Conservation (phyloP, 768 basidiomycete genomes). For the Xerocomellus amylosporus region DNA sequence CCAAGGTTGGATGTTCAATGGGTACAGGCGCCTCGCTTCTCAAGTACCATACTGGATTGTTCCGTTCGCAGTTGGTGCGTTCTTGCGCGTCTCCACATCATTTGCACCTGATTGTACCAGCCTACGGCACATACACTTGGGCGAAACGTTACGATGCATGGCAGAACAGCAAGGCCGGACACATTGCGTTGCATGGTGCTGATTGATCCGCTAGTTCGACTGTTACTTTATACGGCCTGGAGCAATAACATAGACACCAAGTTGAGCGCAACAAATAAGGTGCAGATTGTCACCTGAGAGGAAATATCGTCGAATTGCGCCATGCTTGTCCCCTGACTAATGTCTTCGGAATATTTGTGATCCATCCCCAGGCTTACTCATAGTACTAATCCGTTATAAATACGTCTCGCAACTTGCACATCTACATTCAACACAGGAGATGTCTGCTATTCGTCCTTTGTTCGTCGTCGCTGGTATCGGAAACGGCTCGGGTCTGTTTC, state of each 20-base stretch:
- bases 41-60: constrained; percentile 77
- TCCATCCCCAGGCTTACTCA: too few species aligned
- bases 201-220: constrained; percentile 19
- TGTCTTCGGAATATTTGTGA: too few species aligned
- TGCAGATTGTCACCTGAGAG: too few species aligned
- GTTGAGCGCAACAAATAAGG: neutral
- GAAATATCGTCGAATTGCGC: too few species aligned
- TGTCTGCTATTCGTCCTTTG: constrained; percentile 44
- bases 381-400: constrained; percentile 8
- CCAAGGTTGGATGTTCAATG: constrained; percentile 81
- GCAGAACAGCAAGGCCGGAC: constrained; percentile 81
- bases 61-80: constrained; percentile 76
- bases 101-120: constrained; percentile 37
- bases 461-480: constrained; percentile 59
- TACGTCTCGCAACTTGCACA: neutral
- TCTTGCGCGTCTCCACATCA: neutral
- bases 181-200: constrained; percentile 46
- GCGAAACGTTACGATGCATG: constrained; percentile 64
- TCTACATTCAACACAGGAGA: constrained; percentile 6
- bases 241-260: constrained; percentile 18
- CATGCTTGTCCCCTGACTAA: constrained; percentile 6
- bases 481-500: constrained; percentile 35
- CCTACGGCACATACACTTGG: constrained; percentile 78
- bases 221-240: constrained; percentile 10
- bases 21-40: constrained; percentile 69